phyloP scores from a whole-genome alignment of 805 yeast genomes.

The Yarrowia osloensis region DNA sequence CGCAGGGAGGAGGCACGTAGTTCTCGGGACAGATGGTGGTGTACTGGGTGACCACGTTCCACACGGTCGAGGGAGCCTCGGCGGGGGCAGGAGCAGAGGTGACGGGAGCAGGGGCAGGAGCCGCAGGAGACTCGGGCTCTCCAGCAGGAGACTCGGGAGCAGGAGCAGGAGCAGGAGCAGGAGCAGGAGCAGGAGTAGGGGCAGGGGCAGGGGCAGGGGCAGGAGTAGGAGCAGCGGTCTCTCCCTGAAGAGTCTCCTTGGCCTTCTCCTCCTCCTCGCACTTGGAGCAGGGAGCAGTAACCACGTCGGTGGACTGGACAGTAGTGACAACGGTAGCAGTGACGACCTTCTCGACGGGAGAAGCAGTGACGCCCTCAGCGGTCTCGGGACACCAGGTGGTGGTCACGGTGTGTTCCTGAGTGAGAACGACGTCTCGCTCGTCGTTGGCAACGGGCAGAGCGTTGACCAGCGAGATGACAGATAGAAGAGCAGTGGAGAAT shows the following conservation, averaged over 20 bases:
- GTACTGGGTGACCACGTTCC: slow-evolving; percentile 31
- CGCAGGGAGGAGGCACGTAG: slow-evolving; percentile 28
- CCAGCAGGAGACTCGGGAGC: slow-evolving; percentile 10
- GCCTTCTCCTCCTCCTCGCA: slow-evolving; percentile 27
- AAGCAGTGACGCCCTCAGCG: not conserved
- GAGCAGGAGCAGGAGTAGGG: slow-evolving; percentile 25
- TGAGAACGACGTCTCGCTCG: not conserved
- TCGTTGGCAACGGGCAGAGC: slow-evolving; percentile 16
- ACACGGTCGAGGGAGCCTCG: slow-evolving; percentile 15
- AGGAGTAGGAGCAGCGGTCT: not conserved
- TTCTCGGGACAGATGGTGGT: slow-evolving; percentile 26
- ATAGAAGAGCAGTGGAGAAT: not conserved
- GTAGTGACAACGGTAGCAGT: slow-evolving; percentile 27
- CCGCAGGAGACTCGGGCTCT: not conserved
- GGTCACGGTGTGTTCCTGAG: slow-evolving; percentile 15
- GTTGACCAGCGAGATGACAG: not conserved
- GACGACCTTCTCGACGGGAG: slow-evolving; percentile 2
- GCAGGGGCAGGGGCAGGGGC: slow-evolving; percentile 17
- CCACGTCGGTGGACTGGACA: slow-evolving; percentile 1
- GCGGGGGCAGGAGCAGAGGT: slow-evolving; percentile 31
- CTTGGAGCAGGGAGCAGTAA: slow-evolving; percentile 27
- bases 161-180: slow-evolving; percentile 13
- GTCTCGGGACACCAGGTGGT: slow-evolving; percentile 27
- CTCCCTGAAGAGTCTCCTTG: slow-evolving; percentile 6
- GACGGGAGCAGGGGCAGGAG: not conserved